These are phyloP conservation scores for Tanacetum coccineum DNA, from an alignment of 129 eudicot species.

Conservation along the genomic window DNA sequence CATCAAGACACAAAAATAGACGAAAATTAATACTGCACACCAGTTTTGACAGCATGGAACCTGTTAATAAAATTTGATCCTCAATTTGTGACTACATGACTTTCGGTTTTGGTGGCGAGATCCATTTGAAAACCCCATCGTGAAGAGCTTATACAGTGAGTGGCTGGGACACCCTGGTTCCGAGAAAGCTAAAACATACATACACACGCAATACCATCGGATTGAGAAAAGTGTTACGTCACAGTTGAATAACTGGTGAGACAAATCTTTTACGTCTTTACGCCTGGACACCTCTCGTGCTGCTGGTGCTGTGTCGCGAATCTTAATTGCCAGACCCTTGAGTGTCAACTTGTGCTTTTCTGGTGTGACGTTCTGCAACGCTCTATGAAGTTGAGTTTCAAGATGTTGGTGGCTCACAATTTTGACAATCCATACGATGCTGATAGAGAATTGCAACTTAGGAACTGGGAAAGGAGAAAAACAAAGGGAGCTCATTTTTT, in stretches of 20 bases:
- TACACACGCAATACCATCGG: conserved; percentile 84
- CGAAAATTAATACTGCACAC: background rate
- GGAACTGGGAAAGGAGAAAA: background rate
- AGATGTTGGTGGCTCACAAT: conserved; percentile 14
- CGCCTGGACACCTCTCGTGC: background rate
- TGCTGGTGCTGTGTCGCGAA: background rate
- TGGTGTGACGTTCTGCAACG: too few relatives aligned
- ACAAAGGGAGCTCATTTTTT: background rate
- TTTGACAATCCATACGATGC: background rate
- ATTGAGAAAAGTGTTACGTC: conserved; percentile 68
- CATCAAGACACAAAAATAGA: background rate
- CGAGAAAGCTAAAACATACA: conserved; percentile 57
- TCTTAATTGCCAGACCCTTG: background rate
- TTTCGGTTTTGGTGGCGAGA: conserved; percentile 54
- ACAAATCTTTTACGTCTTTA: background rate
- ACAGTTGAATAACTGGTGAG: conserved; percentile 79
- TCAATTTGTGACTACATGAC: background rate
- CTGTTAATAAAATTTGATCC: background rate
- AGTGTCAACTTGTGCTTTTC: too few relatives aligned
- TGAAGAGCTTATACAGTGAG: conserved; percentile 50
- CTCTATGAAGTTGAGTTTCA: background rate
- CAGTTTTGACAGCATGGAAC: background rate
- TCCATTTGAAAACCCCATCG: conserved; percentile 68
- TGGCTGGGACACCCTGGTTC: conserved; percentile 93
- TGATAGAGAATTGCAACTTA: background rate